phyloP scores from a whole-genome alignment of 306 rosid genomes.

The Cicer pinnatifidum region DNA sequence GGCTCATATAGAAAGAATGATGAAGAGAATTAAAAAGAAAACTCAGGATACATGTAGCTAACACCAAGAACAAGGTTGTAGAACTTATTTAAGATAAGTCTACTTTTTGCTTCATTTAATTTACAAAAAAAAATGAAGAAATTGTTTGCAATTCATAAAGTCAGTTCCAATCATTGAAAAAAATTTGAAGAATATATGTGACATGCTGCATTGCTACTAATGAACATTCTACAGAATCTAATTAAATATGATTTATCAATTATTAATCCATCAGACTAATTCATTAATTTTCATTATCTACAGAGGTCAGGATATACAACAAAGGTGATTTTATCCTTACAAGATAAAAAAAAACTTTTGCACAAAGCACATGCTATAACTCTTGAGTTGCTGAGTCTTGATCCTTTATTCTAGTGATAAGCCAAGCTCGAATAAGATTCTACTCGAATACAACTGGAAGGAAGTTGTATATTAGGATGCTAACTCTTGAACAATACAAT shows the following conservation, averaged over 20 bases:
- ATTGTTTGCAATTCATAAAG: conserved; percentile 6
- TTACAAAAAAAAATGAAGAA: neutral
- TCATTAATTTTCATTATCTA: neutral
- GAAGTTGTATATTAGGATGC: conserved; percentile 15
- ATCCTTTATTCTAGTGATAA: conserved; percentile 15
- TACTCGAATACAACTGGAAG: conserved; percentile 6
- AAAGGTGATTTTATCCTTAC: conserved; percentile 22
- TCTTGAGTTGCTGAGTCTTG: neutral
- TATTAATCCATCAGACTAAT: conserved; percentile 17
- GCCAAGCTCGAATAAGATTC: conserved; percentile 20
- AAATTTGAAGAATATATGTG: conserved; percentile 9
- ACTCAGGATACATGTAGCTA: conserved; percentile 19
- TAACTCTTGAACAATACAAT: conserved; percentile 28
- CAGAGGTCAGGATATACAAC: neutral
- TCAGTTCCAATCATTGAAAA: conserved; percentile 29
- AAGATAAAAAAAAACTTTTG: conserved; percentile 9
- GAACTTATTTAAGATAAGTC: conserved; percentile 15
- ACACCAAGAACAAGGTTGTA: conserved; percentile 24
- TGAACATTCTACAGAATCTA: conserved; percentile 18
- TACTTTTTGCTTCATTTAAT: conserved; percentile 16
- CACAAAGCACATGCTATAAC: conserved; percentile 21
- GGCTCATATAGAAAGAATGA: conserved; percentile 34
- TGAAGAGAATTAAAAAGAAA: conserved; percentile 8
- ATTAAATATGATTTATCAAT: conserved; percentile 1
- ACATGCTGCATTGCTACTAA: conserved; percentile 3